phyloP scores from a whole-genome alignment of 1,284 basidiomycete species.

The Trichosporon sp. region DNA sequence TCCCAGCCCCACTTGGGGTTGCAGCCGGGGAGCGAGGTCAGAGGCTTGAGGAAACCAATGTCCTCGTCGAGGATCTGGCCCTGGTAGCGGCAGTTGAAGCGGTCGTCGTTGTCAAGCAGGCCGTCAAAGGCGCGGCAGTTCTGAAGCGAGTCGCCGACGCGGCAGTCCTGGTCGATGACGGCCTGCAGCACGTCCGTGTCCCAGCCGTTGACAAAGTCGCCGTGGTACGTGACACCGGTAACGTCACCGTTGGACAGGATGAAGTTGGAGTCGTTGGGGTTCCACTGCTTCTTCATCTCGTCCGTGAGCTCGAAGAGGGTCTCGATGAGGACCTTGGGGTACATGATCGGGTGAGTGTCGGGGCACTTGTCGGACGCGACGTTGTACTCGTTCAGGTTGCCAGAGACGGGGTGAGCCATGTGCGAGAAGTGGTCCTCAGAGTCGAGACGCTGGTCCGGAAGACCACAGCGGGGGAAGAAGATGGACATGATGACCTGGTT shows the following conservation, averaged over 20 bases:
- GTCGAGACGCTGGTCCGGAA: slow-evolving; percentile 40
- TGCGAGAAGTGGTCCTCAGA: slow-evolving; percentile 49
- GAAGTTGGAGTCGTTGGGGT: slow-evolving; percentile 3
- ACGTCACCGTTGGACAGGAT: slow-evolving; percentile 45
- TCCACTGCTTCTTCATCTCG: slow-evolving; percentile 6
- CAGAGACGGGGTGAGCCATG: slow-evolving; percentile 47
- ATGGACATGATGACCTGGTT: background rate
- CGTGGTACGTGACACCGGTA: slow-evolving; percentile 48
- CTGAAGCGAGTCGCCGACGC: slow-evolving; percentile 6
- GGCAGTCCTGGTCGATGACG: slow-evolving; percentile 43
- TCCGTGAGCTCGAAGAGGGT: slow-evolving; percentile 1
- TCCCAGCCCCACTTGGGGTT: slow-evolving; percentile 32
- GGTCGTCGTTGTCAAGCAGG: background rate
- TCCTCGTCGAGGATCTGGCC: slow-evolving; percentile 17
- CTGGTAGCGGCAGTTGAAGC: slow-evolving; percentile 8
- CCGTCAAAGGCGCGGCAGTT: slow-evolving; percentile 4
- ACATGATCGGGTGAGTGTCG: slow-evolving; percentile 26
- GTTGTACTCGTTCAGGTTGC: slow-evolving; percentile 10
- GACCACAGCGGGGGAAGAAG: slow-evolving; percentile 40
- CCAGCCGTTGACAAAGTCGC: slow-evolving; percentile 50
- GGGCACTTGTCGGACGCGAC: slow-evolving; percentile 5
- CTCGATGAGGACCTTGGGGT: slow-evolving; percentile 27
- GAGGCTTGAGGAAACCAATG: slow-evolving; percentile 7
- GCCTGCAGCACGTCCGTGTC: slow-evolving; percentile 41
- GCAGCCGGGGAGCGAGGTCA: slow-evolving; percentile 34